A percentile compares a stretch with the other conserved stretches of the same genome.
Evolutionary conservation across 2,329 filamentous ascomycete species (phyloP).

Genomic region (Cladosporium sp.): DNA sequence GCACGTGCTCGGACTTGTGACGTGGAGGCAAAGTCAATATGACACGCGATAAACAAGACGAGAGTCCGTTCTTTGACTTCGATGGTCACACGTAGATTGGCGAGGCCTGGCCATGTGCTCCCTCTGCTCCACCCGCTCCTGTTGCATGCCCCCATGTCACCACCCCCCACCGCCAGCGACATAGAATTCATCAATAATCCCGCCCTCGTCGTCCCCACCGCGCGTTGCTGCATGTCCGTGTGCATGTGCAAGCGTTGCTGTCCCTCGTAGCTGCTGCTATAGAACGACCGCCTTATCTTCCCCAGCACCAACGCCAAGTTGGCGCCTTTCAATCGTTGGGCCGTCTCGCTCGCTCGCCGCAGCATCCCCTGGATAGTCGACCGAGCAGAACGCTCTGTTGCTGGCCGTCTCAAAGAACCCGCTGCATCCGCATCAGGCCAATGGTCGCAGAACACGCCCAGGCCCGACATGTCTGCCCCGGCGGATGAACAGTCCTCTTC

Average conservation of each 20-base stretch:
- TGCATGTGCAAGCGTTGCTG: constrained; percentile 11
- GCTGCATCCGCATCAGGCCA: constrained; percentile 24
- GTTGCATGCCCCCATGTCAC: not conserved
- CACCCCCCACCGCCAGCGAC: not conserved
- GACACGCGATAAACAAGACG: not conserved
- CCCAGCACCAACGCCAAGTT: constrained; percentile 28
- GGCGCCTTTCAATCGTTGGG: constrained; percentile 38
- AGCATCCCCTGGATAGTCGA: constrained; percentile 32
- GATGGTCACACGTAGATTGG: constrained; percentile 3
- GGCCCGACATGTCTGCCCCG: constrained; percentile 45
- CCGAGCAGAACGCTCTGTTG: not conserved
- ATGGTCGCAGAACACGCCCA: constrained; percentile 31
- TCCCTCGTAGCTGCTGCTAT: constrained; percentile 9
- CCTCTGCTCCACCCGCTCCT: not conserved
- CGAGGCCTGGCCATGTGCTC: not conserved
- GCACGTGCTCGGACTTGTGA: not conserved
- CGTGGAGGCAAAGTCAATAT: constrained; percentile 3
- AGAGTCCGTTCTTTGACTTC: not conserved
- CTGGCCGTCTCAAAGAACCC: not conserved
- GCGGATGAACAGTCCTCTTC: constrained; percentile 41
- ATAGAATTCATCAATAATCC: not conserved
- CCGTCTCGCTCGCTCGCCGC: constrained; percentile 33
- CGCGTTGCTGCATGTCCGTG: constrained; percentile 14
- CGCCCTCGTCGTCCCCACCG: not conserved
- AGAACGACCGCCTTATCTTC: constrained; percentile 11